Evolutionary conservation across 148 eudicot genomes (phyloP).

Genomic region (Rhododendron simsii): DNA sequence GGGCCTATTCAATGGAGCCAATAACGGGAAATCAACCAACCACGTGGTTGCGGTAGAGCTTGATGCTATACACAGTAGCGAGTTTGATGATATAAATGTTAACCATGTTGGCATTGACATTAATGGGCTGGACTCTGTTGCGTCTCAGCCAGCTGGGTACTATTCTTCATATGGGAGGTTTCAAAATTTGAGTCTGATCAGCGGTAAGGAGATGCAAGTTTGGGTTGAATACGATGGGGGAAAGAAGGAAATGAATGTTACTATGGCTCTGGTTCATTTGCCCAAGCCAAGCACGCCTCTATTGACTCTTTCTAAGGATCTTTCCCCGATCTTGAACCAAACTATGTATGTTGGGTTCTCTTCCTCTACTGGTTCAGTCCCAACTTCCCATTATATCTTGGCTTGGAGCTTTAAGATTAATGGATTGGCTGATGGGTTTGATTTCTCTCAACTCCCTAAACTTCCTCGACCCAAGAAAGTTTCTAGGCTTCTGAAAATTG

Average conservation of each 20-base stretch:
- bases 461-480: slow-evolving; percentile 17
- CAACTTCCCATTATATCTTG: slow-evolving; percentile 16
- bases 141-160: slow-evolving; percentile 34
- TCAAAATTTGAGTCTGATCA: slow-evolving; percentile 26
- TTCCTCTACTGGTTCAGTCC: slow-evolving; percentile 23
- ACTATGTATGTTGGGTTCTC: slow-evolving; percentile 36
- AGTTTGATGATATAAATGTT: slow-evolving; percentile 29
- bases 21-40: slow-evolving; percentile 24
- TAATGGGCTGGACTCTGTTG: slow-evolving; percentile 26
- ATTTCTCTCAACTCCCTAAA: slow-evolving; percentile 26
- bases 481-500: slow-evolving; percentile 17
- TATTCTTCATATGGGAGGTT: slow-evolving; percentile 6
- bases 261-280: slow-evolving; percentile 29
- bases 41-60: slow-evolving; percentile 34
- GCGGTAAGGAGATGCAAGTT: slow-evolving; percentile 35
- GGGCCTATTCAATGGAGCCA: slow-evolving; percentile 19
- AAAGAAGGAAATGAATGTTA: slow-evolving; percentile 26
- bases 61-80: slow-evolving; percentile 28
- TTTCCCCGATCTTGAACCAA: slow-evolving; percentile 23
- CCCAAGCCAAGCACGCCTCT: slow-evolving; percentile 34
- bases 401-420: slow-evolving; percentile 33
- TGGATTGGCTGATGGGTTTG: slow-evolving; percentile 13
- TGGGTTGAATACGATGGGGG: slow-evolving; percentile 48
- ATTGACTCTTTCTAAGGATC: slow-evolving; percentile 20
- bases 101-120: slow-evolving; percentile 51